phyloP scores from a whole-genome alignment of 305 asterid species.

The Ajuga reptans region DNA sequence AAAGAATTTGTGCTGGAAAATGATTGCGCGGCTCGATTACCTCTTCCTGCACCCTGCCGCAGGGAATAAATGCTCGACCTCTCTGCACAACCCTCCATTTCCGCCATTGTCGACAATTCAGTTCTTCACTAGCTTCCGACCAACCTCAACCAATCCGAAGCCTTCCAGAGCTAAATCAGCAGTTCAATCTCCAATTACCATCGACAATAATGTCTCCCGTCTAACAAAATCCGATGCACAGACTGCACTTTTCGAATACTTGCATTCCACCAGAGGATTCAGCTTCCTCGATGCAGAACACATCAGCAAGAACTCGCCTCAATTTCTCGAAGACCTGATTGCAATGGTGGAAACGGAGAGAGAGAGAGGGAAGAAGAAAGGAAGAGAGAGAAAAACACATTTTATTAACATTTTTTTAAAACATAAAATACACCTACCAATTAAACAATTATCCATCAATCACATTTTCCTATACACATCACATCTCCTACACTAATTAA shows the following conservation, averaged over 20 bases:
- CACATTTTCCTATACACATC: too few species aligned
- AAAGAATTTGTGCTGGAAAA: constrained; percentile 25
- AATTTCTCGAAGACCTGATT: constrained; percentile 41
- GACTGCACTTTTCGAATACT: constrained; percentile 68
- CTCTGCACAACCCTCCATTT: constrained; percentile 22
- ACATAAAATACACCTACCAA: too few species aligned
- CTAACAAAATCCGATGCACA: constrained; percentile 57
- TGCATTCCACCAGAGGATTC: constrained; percentile 73
- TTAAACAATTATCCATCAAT: too few species aligned
- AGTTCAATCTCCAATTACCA: constrained; percentile 22
- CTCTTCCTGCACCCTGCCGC: constrained; percentile 16
- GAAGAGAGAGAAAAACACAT: too few species aligned
- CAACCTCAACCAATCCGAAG: constrained; percentile 16
- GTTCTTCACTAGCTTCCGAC: constrained; percentile 25
- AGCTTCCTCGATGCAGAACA: constrained; percentile 70
- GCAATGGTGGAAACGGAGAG: constrained; percentile 43
- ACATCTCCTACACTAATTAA: too few species aligned
- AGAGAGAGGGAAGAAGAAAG: too few species aligned
- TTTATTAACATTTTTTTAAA: too few species aligned
- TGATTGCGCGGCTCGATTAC: constrained; percentile 41
- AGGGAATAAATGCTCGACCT: constrained; percentile 15
- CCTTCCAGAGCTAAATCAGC: background rate
- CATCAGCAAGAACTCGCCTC: constrained; percentile 78
- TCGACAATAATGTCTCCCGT: constrained; percentile 32
- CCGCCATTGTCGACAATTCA: constrained; percentile 27